Conservation (phyloP, 164 flowering plant species). For the Stephania cephalantha region DNA sequence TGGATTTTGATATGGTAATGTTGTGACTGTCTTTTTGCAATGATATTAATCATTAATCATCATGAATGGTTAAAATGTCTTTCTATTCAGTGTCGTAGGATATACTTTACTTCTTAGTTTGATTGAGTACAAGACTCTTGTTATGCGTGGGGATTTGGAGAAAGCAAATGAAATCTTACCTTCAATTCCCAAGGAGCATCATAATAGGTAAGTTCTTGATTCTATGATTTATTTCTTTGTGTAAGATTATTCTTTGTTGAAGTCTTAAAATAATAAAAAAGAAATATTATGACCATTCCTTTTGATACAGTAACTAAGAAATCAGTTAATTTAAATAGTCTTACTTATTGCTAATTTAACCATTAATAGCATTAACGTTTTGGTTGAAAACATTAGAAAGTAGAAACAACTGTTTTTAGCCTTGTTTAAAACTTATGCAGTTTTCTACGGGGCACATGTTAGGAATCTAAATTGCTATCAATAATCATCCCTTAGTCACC, state of each 20-base stretch:
- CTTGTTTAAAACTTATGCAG: too few relatives aligned
- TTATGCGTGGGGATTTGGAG: slow-evolving; percentile 93
- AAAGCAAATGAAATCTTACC: slow-evolving; percentile 81
- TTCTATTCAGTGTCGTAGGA: slow-evolving; percentile 72
- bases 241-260: not conserved
- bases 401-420: too few relatives aligned
- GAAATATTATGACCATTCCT: too few relatives aligned
- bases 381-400: too few relatives aligned
- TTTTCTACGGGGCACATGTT: too few relatives aligned
- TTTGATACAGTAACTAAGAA: too few relatives aligned
- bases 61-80: slow-evolving; percentile 6
- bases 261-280: too few relatives aligned
- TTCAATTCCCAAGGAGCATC: slow-evolving; percentile 88
- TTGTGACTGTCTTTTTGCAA: not conserved
- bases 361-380: too few relatives aligned
- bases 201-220: slow-evolving; percentile 59
- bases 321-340: too few relatives aligned
- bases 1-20: slow-evolving; percentile 8
- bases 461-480: too few relatives aligned
- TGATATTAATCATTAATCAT: not conserved
- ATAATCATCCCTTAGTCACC: too few relatives aligned
- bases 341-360: too few relatives aligned
- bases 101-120: slow-evolving; percentile 89
- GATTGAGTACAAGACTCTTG: slow-evolving; percentile 98
- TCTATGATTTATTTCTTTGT: not conserved